Conservation (phyloP, 2,329 filamentous ascomycete species). For the Penicillium sp. region DNA sequence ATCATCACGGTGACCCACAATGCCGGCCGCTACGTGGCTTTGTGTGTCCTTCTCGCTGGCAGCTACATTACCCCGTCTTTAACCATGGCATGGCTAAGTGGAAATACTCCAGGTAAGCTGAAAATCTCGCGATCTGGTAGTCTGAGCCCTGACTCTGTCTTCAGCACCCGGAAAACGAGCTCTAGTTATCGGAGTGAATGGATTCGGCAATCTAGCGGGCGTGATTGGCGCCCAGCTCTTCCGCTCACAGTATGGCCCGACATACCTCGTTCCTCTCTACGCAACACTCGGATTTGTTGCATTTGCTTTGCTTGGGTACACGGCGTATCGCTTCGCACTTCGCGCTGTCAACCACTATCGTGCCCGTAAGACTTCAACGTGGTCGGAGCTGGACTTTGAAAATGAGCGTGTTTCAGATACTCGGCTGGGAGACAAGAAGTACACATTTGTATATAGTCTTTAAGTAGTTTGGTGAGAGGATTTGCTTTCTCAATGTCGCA, state of each 20-base stretch:
- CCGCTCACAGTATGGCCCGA: neutral
- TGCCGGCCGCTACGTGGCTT: neutral
- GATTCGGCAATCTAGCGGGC: constrained; percentile 1
- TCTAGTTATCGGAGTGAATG: neutral
- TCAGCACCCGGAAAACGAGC: constrained; percentile 1
- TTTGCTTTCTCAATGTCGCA: too few relatives aligned
- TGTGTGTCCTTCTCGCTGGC: neutral
- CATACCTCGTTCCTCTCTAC: constrained; percentile 5
- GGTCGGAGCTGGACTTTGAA: neutral
- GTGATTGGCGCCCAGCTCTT: neutral
- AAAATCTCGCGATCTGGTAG: neutral
- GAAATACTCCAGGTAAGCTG: neutral
- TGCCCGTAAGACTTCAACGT: neutral
- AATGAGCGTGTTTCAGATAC: neutral
- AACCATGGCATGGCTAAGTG: neutral
- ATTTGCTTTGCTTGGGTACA: constrained; percentile 2
- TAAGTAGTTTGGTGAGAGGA: neutral
- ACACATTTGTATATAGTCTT: constrained; percentile 6
- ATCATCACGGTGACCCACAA: neutral
- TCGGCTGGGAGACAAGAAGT: constrained; percentile 6
- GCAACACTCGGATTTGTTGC: constrained; percentile 6
- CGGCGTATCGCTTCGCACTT: neutral
- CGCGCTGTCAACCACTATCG: neutral
- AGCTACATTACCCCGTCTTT: neutral
- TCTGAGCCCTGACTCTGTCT: too few relatives aligned